phyloP scores from a whole-genome alignment of 495 filamentous ascomycete species.

The Neurospora tetrasperma region DNA sequence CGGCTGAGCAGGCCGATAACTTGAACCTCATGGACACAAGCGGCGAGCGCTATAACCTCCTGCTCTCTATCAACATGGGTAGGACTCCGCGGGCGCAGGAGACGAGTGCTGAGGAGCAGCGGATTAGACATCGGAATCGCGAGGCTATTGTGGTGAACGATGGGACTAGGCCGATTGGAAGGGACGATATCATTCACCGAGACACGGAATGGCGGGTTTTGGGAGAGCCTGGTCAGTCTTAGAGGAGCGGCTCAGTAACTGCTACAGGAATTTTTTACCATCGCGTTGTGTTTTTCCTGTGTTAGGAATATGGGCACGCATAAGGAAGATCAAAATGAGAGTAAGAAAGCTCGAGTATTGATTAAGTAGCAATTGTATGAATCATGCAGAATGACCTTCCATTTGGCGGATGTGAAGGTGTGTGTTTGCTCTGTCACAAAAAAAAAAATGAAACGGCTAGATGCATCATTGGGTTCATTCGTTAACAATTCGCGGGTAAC shows the following conservation, averaged over 20 bases:
- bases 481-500: background rate
- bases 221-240: background rate
- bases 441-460: background rate
- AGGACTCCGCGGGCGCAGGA: conserved; percentile 20
- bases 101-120: conserved; percentile 38
- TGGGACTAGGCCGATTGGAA: conserved; percentile 43
- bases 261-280: background rate
- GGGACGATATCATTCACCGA: conserved; percentile 47
- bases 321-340: background rate
- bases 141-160: conserved; percentile 59
- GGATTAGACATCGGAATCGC: conserved; percentile 43
- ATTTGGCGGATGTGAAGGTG: background rate
- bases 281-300: background rate
- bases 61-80: conserved; percentile 25
- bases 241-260: background rate
- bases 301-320: background rate
- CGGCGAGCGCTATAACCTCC: conserved; percentile 20
- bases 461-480: background rate
- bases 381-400: background rate
- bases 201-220: conserved; percentile 18
- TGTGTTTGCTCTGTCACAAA: background rate
- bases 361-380: background rate
- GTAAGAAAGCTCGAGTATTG: background rate
- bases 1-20: conserved; percentile 7
- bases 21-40: background rate